Evolutionary conservation across 2,329 filamentous ascomycete genomes (phyloP), one percentile per base, ranked within the genome.

Genomic region (Coniochaeta sp.): DNA sequence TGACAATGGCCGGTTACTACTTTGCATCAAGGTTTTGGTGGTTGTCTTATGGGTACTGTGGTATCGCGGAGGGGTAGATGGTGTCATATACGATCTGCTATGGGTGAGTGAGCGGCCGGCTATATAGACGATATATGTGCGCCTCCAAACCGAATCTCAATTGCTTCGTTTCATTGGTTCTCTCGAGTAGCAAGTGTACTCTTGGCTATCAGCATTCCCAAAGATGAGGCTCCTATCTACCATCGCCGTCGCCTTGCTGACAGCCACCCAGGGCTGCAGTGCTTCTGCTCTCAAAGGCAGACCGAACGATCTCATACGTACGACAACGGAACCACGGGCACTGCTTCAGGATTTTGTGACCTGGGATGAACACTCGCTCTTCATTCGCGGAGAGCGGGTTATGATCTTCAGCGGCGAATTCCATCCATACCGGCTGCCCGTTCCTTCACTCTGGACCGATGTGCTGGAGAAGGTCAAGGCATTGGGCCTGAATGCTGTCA

Each of bases 401-500:
- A 77, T 87, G 66, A 70, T 88, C 50, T 87, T 81, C 63, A 81
- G 76, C 53, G 85, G 82, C 35, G 85, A 88, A 64, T 76, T 87
- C 16, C 85, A 88, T 62, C 83, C n/a, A 0, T 87, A 65, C 52
- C 57, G 67, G 52, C 61, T 69, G 20, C 67, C 68, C 1, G 65
- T 66, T 0, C 66, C 68, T 0, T 61, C 58, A 6, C 55, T 71
- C 2, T 71, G 81, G 76, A 72, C 86, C 22, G 86, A 90, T 60
- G 66, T 89, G 7, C 83, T 89, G 54, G 82, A 89, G 60, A 90
- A 90, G 68, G 77, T 89, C 66, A 89, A 86, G 65, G 81, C 85
- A 1, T 67, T 88, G 0, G 86, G 86, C 0, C 87, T 86, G 67
- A 88, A 85, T 57, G 77, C 78, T 20, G 82, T 89, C 4, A 87